These are phyloP conservation scores for Coemansia sp. DNA, from an alignment of 192 early-diverging fungal genomes.

Conservation along the genomic window DNA sequence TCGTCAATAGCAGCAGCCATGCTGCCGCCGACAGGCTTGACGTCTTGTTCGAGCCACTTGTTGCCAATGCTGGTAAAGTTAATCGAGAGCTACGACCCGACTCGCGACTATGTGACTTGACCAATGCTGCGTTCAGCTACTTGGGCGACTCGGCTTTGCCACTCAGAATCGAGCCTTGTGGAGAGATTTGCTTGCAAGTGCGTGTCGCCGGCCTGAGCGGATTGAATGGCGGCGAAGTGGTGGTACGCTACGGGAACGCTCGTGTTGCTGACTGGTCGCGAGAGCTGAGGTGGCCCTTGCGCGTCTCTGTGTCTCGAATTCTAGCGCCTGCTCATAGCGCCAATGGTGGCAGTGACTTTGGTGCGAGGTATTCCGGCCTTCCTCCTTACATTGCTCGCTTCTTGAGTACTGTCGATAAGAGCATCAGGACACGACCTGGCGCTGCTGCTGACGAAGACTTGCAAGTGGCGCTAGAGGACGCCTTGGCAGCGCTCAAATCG, in stretches of 20 bases:
- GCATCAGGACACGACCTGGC: background rate
- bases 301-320: slow-evolving; percentile 31
- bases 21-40: slow-evolving; percentile 19
- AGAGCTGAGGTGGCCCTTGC: slow-evolving; percentile 39
- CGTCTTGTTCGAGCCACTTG: slow-evolving; percentile 39
- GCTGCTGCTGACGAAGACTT: slow-evolving; percentile 5
- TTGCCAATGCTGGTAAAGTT: background rate
- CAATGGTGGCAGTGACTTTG: background rate
- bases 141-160: slow-evolving; percentile 1
- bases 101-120: slow-evolving; percentile 23
- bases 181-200: slow-evolving; percentile 13
- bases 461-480: slow-evolving; percentile 9
- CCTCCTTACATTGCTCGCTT: slow-evolving; percentile 35
- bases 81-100: slow-evolving; percentile 14
- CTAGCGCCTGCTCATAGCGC: slow-evolving; percentile 13
- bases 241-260: slow-evolving; percentile 31
- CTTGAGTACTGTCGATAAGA: background rate
- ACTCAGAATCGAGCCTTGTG: background rate
- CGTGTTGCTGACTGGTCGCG: slow-evolving; percentile 21
- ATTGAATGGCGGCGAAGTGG: slow-evolving; percentile 24
- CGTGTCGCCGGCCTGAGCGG: slow-evolving; percentile 32
- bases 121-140: slow-evolving; percentile 32
- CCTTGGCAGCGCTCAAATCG: background rate
- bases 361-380: slow-evolving; percentile 21
- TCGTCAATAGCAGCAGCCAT: slow-evolving; percentile 28